Conservation (phyloP, 768 basidiomycete genomes). For the Termitomyces sp. region DNA sequence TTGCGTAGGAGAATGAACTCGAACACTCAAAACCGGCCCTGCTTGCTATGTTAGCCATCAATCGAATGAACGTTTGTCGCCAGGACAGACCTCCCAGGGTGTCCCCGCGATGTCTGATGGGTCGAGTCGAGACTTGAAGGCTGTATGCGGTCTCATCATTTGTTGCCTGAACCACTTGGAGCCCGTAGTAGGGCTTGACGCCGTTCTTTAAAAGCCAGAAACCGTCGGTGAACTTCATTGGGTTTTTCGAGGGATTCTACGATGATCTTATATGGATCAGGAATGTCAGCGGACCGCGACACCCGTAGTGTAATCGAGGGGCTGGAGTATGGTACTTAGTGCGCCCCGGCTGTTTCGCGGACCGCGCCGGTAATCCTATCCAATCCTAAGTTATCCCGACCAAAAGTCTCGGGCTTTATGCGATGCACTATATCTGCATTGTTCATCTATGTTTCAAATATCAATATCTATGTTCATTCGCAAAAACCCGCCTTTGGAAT, state of each 20-base stretch:
- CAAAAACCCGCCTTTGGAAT: neutral
- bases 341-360: no score
- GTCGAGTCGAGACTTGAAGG: conserved; percentile 54
- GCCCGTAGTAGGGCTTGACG: conserved; percentile 53
- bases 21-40: conserved; percentile 47
- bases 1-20: conserved; percentile 49
- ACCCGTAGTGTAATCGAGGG: neutral
- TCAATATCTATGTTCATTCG: neutral
- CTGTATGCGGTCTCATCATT: conserved; percentile 42
- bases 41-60: conserved; percentile 7
- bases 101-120: conserved; percentile 58
- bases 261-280: neutral
- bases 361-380: no score
- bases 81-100: conserved; percentile 45
- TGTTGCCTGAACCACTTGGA: conserved; percentile 51
- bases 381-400: no score
- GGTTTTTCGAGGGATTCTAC: conserved; percentile 24
- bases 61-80: neutral
- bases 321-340: no score
- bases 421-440: neutral
- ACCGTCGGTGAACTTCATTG: conserved; percentile 71
- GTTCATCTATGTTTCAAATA: neutral
- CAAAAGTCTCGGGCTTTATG: neutral
- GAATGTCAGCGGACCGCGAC: neutral
- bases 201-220: conserved; percentile 65